Conservation (phyloP, 2,329 filamentous ascomycete genomes). For the Seiridium cupressi region DNA sequence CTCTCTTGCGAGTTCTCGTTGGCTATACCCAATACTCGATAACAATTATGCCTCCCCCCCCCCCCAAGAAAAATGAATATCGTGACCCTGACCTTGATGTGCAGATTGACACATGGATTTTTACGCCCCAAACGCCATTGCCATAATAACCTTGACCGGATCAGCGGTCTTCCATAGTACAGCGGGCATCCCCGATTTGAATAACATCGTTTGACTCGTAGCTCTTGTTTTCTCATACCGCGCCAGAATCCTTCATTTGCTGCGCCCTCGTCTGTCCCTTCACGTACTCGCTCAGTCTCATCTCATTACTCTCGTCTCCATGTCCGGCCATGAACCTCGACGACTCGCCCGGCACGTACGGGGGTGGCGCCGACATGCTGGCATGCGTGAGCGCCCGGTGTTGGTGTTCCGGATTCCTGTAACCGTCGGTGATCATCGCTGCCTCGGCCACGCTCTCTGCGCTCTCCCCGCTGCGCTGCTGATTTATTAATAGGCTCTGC, state of each 20-base stretch:
- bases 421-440: constrained; percentile 29
- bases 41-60: too few species aligned
- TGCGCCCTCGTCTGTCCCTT: constrained; percentile 35
- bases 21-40: too few species aligned
- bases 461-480: constrained; percentile 5
- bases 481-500: constrained; percentile 13
- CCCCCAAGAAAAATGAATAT: too few species aligned
- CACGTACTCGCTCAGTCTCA: constrained; percentile 34
- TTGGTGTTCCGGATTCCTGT: constrained; percentile 14
- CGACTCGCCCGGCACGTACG: constrained; percentile 28
- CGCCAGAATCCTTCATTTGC: constrained; percentile 29
- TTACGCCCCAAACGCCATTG: background rate
- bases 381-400: constrained; percentile 3
- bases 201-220: background rate
- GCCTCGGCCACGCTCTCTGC: constrained; percentile 22
- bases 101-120: background rate
- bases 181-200: too few species aligned
- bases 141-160: background rate
- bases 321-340: constrained; percentile 30
- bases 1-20: too few species aligned
- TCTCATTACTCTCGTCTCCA: constrained; percentile 31
- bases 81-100: too few species aligned
- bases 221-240: background rate
- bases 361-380: constrained; percentile 23
- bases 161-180: background rate